A percentile compares a stretch with the other conserved stretches of the same genome.
Evolutionary conservation across 2,329 filamentous ascomycete genomes (phyloP).

Genomic region (Sphaerulina populicola): DNA sequence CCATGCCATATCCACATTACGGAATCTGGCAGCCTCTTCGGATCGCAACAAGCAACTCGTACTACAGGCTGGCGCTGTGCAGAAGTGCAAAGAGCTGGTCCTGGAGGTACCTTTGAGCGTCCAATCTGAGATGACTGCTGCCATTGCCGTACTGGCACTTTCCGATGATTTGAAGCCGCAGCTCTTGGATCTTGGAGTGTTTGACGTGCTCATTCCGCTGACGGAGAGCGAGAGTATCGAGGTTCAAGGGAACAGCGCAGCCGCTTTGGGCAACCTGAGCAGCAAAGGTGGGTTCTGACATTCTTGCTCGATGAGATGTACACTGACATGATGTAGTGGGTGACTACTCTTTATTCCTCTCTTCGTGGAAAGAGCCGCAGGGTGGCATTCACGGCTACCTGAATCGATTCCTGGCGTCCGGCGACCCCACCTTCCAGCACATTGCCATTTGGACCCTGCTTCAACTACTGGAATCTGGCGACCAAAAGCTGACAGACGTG

Average conservation of each 20-base stretch:
- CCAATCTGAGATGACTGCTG: constrained; percentile 99
- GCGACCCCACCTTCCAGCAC: constrained; percentile 95
- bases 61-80: constrained; percentile 87
- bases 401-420: constrained; percentile 82
- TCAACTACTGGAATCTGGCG: constrained; percentile 90
- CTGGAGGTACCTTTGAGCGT: constrained; percentile 87
- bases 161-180: constrained; percentile 94
- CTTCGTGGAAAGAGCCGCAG: constrained; percentile 85
- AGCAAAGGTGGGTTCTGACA: constrained; percentile 66
- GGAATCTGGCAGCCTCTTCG: constrained; percentile 91
- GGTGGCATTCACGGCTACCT: constrained; percentile 95
- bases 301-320: background rate
- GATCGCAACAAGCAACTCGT: constrained; percentile 98
- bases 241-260: constrained; percentile 95
- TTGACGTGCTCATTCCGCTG: constrained; percentile 89
- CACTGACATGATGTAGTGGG: constrained; percentile 56
- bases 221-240: constrained; percentile 95
- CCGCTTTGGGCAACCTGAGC: constrained; percentile 87
- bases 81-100: constrained; percentile 97
- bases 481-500: constrained; percentile 75
- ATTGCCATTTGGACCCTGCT: constrained; percentile 98
- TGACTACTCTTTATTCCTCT: constrained; percentile 91
- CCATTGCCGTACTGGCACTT: constrained; percentile 88
- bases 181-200: constrained; percentile 82
- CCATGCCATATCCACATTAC: constrained; percentile 91